phyloP scores from a whole-genome alignment of 176 grass and related monocot genomes.

The Bonia amplexicaulis region DNA sequence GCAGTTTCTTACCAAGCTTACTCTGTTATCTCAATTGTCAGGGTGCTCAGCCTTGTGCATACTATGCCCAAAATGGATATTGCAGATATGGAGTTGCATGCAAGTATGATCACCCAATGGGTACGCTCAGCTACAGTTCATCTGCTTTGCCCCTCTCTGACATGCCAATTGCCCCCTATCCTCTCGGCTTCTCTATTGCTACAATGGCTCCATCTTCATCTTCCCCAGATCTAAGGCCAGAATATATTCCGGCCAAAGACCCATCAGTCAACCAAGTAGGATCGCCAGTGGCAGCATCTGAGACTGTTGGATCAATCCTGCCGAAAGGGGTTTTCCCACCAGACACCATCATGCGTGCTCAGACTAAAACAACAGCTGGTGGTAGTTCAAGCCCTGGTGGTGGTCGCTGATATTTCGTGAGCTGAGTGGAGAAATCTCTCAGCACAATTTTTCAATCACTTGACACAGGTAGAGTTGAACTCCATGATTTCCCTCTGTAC shows the following conservation, averaged over 20 bases:
- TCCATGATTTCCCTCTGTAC: background rate
- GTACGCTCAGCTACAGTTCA: conserved; percentile 63
- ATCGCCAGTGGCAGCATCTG: conserved; percentile 35
- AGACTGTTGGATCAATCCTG: conserved; percentile 44
- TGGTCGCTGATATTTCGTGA: conserved; percentile 43
- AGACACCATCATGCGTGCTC: conserved; percentile 41
- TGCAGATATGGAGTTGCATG: conserved; percentile 81
- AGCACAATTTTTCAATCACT: conserved; percentile 48
- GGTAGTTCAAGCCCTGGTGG: conserved; percentile 46
- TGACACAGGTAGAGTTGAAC: conserved; percentile 42
- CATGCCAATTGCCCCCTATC: conserved; percentile 56
- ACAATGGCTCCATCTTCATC: conserved; percentile 57
- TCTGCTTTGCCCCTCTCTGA: conserved; percentile 58
- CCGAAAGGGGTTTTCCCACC: conserved; percentile 41
- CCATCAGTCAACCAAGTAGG: conserved; percentile 40
- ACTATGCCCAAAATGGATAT: conserved; percentile 73
- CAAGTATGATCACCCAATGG: conserved; percentile 80
- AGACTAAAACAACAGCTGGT: conserved; percentile 39
- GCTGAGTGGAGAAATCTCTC: conserved; percentile 37
- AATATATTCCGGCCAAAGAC: conserved; percentile 57
- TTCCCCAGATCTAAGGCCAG: conserved; percentile 49
- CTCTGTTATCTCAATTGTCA: conserved; percentile 35
- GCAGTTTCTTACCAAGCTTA: conserved; percentile 20
- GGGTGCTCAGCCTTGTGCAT: conserved; percentile 69
- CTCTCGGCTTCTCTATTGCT: conserved; percentile 53